Evolutionary conservation across 2,329 filamentous ascomycete genomes (phyloP).

Genomic region (Colletotrichum scovillei): DNA sequence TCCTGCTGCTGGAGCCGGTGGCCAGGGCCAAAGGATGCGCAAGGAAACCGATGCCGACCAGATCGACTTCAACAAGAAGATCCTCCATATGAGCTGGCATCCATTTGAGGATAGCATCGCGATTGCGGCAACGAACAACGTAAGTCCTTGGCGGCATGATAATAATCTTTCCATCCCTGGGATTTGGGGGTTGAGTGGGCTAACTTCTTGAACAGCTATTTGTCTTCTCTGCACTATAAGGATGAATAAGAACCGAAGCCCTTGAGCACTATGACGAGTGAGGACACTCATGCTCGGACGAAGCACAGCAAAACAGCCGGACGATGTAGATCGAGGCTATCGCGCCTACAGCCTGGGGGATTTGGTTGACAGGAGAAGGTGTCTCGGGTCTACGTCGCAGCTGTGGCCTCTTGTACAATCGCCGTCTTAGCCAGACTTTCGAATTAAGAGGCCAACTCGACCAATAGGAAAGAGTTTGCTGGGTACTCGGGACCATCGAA

Average conservation of each 20-base stretch:
- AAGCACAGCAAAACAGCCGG: slow-evolving; percentile 8
- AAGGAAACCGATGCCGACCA: slow-evolving; percentile 99
- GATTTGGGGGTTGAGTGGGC: neutral
- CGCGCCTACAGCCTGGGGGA: neutral
- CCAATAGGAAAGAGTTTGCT: slow-evolving; percentile 12
- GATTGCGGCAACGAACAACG: slow-evolving; percentile 99
- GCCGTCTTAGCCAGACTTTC: slow-evolving; percentile 6
- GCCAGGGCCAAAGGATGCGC: slow-evolving; percentile 90
- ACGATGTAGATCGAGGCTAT: neutral
- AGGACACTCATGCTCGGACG: neutral
- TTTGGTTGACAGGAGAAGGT: neutral
- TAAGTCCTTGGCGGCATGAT: slow-evolving; percentile 62
- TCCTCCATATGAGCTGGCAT: slow-evolving; percentile 99
- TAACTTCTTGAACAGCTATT: slow-evolving; percentile 66
- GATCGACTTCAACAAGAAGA: slow-evolving; percentile 99
- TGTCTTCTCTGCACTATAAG: slow-evolving; percentile 80
- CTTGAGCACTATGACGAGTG: neutral
- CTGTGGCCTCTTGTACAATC: slow-evolving; percentile 2
- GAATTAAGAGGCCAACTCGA: slow-evolving; percentile 5
- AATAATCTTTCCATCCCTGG: neutral
- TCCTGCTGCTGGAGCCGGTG: slow-evolving; percentile 74
- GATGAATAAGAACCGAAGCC: neutral
- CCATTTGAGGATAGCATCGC: slow-evolving; percentile 99
- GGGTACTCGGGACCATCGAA: slow-evolving; percentile 11
- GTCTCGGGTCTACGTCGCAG: neutral